Evolutionary conservation across 805 yeast genomes (phyloP), one percentile per base, ranked within the genome.

Genomic region (Suhomyces faveliae): DNA sequence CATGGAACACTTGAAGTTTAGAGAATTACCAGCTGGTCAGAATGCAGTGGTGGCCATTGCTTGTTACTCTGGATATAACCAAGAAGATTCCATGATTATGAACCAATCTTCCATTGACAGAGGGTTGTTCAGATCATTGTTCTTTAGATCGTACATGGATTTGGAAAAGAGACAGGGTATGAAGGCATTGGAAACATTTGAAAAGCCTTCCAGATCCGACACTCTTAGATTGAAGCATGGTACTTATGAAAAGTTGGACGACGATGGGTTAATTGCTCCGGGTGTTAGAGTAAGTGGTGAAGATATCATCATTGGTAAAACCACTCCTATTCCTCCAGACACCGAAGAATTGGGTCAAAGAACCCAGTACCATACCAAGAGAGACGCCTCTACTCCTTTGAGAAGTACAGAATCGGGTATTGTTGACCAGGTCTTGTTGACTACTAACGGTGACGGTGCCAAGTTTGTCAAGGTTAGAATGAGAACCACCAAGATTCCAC

Each of bases 1-100:
- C 1, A 94, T 94, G 99, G 99, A 94, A 70, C 88, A 85, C 65
- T 78, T 94, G 74, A 92, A 94, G 73, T 94, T 94, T 76, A 82
- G 99, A 76, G 99, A 94, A 71, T 78, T 94, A 54, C 99, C 99
- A 33, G 99, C 99, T 51, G 99, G 99, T 50, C 99, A 94, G 75
- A 94, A 94, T 66, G 99, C 99, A 22, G 84, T 94, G 70, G 99
- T 94, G 41, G 99, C 99, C 23, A 94, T 94, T 78, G 82, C 96
- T 39, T 94, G 99, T 80, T 94, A 94, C 72, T 88, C 96, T 37
- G 99, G 99, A 64, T 94, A 94, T 72, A 94, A 94, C 71, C 99
- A 94, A 78, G 99, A 94, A 86, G 99, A 94, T 86, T 94, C 99
- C 37, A 89, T 94, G 94, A 94, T 94, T 75, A 94, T 94, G 99